Base-by-base conservation (phyloP, 306 rosid genomes). In the Prunus mongolica region DNA sequence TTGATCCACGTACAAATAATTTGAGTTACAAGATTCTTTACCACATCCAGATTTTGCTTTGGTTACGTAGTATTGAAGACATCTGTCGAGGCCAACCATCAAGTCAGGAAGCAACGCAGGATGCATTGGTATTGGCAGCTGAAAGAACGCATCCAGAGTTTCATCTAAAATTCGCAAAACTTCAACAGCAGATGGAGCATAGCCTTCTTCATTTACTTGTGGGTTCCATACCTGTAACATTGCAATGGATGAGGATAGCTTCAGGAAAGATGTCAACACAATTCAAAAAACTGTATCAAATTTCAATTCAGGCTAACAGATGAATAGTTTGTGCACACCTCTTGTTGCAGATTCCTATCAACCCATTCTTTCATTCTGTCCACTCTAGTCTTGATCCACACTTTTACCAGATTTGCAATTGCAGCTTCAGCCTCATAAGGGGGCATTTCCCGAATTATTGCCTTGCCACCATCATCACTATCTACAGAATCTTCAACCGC, bases 371-470 rank as follows among this genome's bases (percentile, higher is more conserved):
- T 95, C 74, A 95, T 71, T 81, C 91, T 86, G 84, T 92, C 97
- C 80, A 90, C 83, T 86, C 97, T 90, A 57, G 90, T 87, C 86
- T 89, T 92, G 51, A 92, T 90, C 98, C 99, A 95, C 68, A 73
- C 82, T 89, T 90, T 92, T 28, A 95, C 99, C 85, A 95, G 83
- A 86, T 95, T 92, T 69, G 97, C 96, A 69, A 95, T 90, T 46
- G 96, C 96, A 78, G 91, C 80, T 85, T 95, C 97, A 72, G 97
- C 97, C 84, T 95, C 99, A 61, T 62, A 95, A 69, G 99, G 97
- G 75, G 97, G 97, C 99, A 95, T 92, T 88, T 95, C 99, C 20
- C 99, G 97, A 73, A 95, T 95, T 84, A 95, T 89, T 78, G 96
- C 97, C 86, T 95, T 95, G 71, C 97, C 99, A 67, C 99, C 99